Evolutionary conservation across 805 yeast genomes (phyloP), one percentile per base, ranked within the genome.

Genomic region (Ogataea haglerorum): DNA sequence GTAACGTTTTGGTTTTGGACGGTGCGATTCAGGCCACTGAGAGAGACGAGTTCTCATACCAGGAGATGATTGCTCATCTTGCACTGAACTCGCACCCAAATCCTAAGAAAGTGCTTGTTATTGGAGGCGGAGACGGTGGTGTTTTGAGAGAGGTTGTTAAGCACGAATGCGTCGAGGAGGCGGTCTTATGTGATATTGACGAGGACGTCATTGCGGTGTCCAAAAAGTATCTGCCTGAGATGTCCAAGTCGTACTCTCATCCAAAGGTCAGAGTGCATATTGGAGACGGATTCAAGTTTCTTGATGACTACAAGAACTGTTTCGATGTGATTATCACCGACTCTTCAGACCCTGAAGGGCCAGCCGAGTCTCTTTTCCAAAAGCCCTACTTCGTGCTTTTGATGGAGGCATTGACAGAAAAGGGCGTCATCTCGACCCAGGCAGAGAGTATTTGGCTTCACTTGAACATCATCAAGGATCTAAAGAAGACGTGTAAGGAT

Each of bases 81-180:
- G 96, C 95, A 6, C 60, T 93, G 66, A 85, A 83, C 77, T 80
- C 93, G 39, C 98, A 93, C 69, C 90, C 96, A 56, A 81, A 86
- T 70, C 98, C 98, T 43, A 87, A 86, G 74, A 82, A 76, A 56
- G 97, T 95, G 17, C 73, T 91, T 42, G 98, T 91, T 49, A 85
- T 91, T 59, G 99, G 99, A 45, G 99, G 99, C 51, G 99, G 99
- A 60, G 99, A 91, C 65, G 99, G 99, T 56, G 98, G 98, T 67
- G 98, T 91, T 38, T 76, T 91, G 58, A 80, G 98, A 69, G 98
- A 91, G 68, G 75, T 90, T 60, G 86, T 89, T 60, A 91, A 91
- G 69, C 96, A 91, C 68, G 80, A 76, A 38, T 64, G 76, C 46
- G 87, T 91, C 40, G 96, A 89, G 65, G 84, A 83, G 67, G 96